These are phyloP conservation scores for Cyberlindnera samutprakarnensis DNA, from an alignment of 805 yeast species.

Conservation along the genomic window DNA sequence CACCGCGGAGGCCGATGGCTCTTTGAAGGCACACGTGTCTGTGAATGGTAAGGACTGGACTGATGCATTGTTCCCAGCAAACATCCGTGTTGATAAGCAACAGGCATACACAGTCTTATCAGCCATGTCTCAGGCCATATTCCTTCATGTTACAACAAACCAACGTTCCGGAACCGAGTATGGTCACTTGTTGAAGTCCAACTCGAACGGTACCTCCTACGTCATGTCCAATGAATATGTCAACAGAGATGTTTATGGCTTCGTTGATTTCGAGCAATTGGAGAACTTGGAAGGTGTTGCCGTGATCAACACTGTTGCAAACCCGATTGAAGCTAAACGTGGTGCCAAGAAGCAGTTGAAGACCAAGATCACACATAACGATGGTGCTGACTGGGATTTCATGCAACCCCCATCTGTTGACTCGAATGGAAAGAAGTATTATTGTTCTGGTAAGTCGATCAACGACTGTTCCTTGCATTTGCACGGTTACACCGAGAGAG, in stretches of 20 bases:
- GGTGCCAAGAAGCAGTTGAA: conserved; percentile 51
- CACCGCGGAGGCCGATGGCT: conserved; percentile 37
- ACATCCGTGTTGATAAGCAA: conserved; percentile 49
- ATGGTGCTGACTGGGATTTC: conserved; percentile 82
- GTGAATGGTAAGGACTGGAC: conserved; percentile 74
- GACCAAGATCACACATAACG: conserved; percentile 77
- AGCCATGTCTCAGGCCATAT: conserved; percentile 61
- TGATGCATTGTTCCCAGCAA: conserved; percentile 70
- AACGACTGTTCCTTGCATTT: conserved; percentile 72
- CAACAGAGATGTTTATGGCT: conserved; percentile 67
- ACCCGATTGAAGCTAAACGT: conserved; percentile 36
- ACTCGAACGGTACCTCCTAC: conserved; percentile 85
- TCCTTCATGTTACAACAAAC: conserved; percentile 75
- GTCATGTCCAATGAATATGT: conserved; percentile 61
- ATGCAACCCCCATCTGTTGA: conserved; percentile 64
- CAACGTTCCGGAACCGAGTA: conserved; percentile 42
- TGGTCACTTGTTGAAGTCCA: conserved; percentile 82
- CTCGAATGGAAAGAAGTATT: conserved; percentile 47
- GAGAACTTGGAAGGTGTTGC: conserved; percentile 82
- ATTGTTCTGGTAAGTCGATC: conserved; percentile 43
- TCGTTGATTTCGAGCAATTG: conserved; percentile 82
- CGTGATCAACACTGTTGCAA: conserved; percentile 61
- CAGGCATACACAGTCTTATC: conserved; percentile 77
- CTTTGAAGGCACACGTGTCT: conserved; percentile 65
- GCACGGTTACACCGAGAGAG: conserved; percentile 86